Conservation (phyloP, 129 eudicot species). For the Pittosporum tobira region DNA sequence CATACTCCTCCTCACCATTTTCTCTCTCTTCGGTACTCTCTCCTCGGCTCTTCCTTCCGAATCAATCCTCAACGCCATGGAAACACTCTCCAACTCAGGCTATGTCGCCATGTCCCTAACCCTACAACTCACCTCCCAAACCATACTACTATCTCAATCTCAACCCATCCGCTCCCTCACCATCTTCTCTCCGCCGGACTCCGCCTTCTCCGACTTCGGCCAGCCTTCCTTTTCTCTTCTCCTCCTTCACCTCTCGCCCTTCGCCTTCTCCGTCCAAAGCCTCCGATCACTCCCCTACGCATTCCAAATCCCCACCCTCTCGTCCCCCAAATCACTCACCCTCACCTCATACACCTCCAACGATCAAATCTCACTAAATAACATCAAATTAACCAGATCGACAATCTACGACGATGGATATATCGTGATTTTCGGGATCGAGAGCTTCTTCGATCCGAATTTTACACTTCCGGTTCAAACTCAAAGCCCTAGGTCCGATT, state of each 20-base stretch:
- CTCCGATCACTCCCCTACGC: slow-evolving; percentile 53
- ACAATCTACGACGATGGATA: slow-evolving; percentile 15
- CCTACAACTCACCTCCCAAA: slow-evolving; percentile 39
- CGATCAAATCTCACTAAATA: slow-evolving; percentile 13
- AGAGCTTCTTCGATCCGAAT: slow-evolving; percentile 12
- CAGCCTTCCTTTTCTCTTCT: slow-evolving; percentile 52
- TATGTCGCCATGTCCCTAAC: slow-evolving; percentile 71
- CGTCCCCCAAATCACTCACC: slow-evolving; percentile 7
- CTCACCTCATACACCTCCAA: slow-evolving; percentile 23
- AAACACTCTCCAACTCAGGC: slow-evolving; percentile 63
- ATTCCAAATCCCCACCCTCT: slow-evolving; percentile 39
- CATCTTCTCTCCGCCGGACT: slow-evolving; percentile 55
- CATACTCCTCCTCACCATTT: slow-evolving; percentile 11
- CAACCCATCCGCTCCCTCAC: slow-evolving; percentile 14
- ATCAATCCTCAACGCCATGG: slow-evolving; percentile 52
- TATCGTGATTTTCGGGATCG: slow-evolving; percentile 7
- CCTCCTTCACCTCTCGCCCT: slow-evolving; percentile 46
- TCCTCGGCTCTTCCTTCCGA: slow-evolving; percentile 33
- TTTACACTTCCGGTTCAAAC: slow-evolving; percentile 1
- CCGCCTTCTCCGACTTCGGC: slow-evolving; percentile 37
- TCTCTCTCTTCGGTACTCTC: slow-evolving; percentile 19
- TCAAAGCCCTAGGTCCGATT: neutral
- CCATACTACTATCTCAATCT: slow-evolving; percentile 20
- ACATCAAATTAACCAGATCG: slow-evolving; percentile 8
- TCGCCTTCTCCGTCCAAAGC: slow-evolving; percentile 29